phyloP scores from a whole-genome alignment of 192 early-diverging fungal genomes.

The Coemansia pectinata region DNA sequence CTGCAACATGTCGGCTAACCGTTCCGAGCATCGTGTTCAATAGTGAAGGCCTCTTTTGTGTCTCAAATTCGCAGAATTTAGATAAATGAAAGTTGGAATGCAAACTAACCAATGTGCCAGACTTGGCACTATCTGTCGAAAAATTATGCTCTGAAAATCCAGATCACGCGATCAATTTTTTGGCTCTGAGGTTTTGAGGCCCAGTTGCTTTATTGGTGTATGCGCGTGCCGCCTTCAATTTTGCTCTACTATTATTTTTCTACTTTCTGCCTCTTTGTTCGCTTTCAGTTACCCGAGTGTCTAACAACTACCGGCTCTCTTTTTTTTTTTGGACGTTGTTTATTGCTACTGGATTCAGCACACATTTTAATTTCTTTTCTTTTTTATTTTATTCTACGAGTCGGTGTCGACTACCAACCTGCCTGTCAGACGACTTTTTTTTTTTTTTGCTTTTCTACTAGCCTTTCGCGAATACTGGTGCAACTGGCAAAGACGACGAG shows the following conservation, averaged over 20 bases:
- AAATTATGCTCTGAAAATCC: neutral
- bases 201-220: neutral
- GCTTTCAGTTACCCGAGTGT: neutral
- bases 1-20: slow-evolving; percentile 22
- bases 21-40: slow-evolving; percentile 24
- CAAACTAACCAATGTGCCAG: neutral
- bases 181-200: neutral
- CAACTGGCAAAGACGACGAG: neutral
- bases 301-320: neutral
- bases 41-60: neutral
- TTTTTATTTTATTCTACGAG: neutral
- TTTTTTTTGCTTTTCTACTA: neutral
- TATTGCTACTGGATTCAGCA: neutral
- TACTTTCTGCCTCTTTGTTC: neutral
- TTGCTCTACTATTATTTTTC: neutral
- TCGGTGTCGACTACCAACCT: neutral
- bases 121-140: neutral
- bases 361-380: neutral
- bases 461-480: neutral
- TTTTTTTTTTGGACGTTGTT: neutral
- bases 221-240: neutral
- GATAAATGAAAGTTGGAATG: neutral
- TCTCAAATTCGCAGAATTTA: neutral
- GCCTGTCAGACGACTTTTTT: neutral
- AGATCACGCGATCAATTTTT: neutral